Conservation (phyloP, 2,329 filamentous ascomycete genomes). For the Fusarium zealandicum region DNA sequence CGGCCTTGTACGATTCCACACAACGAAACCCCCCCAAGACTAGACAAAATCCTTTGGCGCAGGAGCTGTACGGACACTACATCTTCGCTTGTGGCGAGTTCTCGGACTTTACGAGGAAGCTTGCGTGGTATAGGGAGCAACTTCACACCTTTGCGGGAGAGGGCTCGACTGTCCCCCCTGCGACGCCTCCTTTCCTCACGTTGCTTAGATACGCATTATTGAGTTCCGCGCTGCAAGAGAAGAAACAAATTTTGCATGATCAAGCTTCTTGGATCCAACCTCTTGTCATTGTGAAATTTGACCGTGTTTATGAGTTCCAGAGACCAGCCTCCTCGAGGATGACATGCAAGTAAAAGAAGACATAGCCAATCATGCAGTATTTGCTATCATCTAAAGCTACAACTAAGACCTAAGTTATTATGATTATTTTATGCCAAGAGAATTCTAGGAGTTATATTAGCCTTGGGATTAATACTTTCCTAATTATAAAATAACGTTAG, state of each 20-base stretch:
- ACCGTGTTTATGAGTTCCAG: background rate
- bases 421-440: no score
- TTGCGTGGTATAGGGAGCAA: conserved; percentile 15
- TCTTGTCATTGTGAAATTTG: conserved; percentile 1
- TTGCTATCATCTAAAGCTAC: no score
- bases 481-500: no score
- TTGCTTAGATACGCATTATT: conserved; percentile 42
- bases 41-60: conserved; percentile 26
- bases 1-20: conserved; percentile 43
- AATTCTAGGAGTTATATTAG: no score
- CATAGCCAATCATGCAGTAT: no score
- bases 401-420: no score
- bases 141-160: conserved; percentile 27
- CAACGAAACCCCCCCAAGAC: conserved; percentile 28
- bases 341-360: background rate
- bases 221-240: conserved; percentile 38
- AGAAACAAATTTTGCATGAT: conserved; percentile 36
- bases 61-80: conserved; percentile 33
- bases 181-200: conserved; percentile 27
- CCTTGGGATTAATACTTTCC: no score
- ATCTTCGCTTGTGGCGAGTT: conserved; percentile 32
- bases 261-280: conserved; percentile 1
- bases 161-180: conserved; percentile 22
- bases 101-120: conserved; percentile 22
- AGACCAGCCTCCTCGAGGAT: background rate